phyloP scores from a whole-genome alignment of 768 basidiomycete species.

The Panaeolus cyanescens region DNA sequence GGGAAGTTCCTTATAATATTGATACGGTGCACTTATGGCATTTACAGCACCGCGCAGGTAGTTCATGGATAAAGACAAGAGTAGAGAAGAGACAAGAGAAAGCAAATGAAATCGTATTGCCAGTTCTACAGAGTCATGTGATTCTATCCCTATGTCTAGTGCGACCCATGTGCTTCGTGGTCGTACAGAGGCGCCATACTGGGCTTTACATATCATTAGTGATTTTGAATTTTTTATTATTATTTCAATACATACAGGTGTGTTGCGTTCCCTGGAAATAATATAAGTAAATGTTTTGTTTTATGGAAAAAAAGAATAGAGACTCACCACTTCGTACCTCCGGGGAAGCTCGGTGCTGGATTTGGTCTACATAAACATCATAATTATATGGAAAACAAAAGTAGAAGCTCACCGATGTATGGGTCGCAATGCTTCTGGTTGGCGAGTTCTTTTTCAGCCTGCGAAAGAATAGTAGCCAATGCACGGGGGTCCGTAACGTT shows the following conservation, averaged over 20 bases:
- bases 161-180: conserved; percentile 45
- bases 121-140: conserved; percentile 24
- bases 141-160: conserved; percentile 31
- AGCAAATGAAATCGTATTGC: conserved; percentile 17
- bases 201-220: conserved; percentile 44
- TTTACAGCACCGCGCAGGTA: conserved; percentile 85
- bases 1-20: conserved; percentile 85
- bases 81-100: conserved; percentile 17
- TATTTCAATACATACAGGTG: conserved; percentile 57
- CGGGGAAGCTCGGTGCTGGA: conserved; percentile 78
- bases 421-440: conserved; percentile 84
- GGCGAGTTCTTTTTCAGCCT: conserved; percentile 77
- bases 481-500: conserved; percentile 85
- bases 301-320: background rate
- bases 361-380: conserved; percentile 6
- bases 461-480: conserved; percentile 72
- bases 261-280: conserved; percentile 70
- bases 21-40: conserved; percentile 84
- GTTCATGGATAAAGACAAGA: conserved; percentile 58
- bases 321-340: conserved; percentile 94
- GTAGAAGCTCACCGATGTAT: conserved; percentile 74
- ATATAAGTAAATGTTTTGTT: conserved; percentile 3
- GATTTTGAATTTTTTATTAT: background rate
- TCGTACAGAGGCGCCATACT: conserved; percentile 65
- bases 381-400: background rate